phyloP scores from a whole-genome alignment of 1,284 basidiomycete genomes.

The Fomitopsis schrenkii region DNA sequence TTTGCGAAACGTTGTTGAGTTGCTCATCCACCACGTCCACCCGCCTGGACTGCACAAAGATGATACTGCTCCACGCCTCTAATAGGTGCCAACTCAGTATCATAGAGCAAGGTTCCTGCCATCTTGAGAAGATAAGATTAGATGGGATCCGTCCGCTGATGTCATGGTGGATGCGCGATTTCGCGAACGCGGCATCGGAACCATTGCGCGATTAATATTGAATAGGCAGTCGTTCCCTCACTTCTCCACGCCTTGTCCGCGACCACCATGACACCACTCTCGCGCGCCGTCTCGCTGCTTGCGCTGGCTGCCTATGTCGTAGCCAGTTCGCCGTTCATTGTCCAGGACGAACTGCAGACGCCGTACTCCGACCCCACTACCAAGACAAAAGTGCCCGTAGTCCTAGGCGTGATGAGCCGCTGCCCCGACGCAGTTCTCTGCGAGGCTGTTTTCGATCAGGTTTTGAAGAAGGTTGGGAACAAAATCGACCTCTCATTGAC shows the following conservation, averaged over 20 bases:
- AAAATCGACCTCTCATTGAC: slow-evolving; percentile 70
- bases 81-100: neutral
- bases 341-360: slow-evolving; percentile 24
- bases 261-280: slow-evolving; percentile 5
- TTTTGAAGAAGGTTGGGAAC: slow-evolving; percentile 55
- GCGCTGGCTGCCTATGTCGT: neutral
- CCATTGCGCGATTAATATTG: slow-evolving; percentile 1
- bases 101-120: too few species aligned
- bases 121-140: neutral
- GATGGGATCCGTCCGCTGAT: neutral
- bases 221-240: neutral
- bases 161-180: neutral
- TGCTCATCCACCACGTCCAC: too few species aligned
- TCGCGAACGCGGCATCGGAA: neutral
- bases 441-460: slow-evolving; percentile 74
- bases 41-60: too few species aligned
- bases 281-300: neutral
- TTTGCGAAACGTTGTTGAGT: too few species aligned
- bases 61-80: neutral
- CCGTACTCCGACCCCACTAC: slow-evolving; percentile 18
- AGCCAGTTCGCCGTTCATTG: slow-evolving; percentile 14
- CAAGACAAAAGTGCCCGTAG: slow-evolving; percentile 44
- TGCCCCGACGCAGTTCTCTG: slow-evolving; percentile 78
- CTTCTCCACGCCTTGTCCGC: slow-evolving; percentile 3
- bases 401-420: slow-evolving; percentile 73